Evolutionary conservation across 1,139 yeast genomes (phyloP).

Genomic region (Ogataea hybrid): DNA sequence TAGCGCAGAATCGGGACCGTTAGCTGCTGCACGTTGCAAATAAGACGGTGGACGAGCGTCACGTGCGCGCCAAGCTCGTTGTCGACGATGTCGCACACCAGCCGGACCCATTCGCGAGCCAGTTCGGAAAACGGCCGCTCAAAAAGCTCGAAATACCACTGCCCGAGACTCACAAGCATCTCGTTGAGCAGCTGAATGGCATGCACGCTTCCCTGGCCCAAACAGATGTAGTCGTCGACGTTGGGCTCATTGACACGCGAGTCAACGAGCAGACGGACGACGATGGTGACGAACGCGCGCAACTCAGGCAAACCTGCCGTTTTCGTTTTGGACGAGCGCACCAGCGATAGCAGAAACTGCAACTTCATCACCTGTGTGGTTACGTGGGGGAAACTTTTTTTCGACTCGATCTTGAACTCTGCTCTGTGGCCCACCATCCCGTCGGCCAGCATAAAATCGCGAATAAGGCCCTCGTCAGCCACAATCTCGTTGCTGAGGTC

Average conservation of each 20-base stretch:
- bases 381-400: conserved; percentile 16
- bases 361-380: conserved; percentile 23
- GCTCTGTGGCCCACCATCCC: conserved; percentile 1
- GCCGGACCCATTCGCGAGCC: conserved; percentile 3
- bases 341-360: conserved; percentile 11
- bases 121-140: not conserved
- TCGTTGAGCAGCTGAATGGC: conserved; percentile 13
- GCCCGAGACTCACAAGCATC: conserved; percentile 7
- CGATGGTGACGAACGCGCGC: conserved; percentile 4
- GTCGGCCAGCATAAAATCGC: not conserved
- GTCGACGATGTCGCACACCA: conserved; percentile 4
- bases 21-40: conserved; percentile 15
- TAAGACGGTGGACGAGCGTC: conserved; percentile 18
- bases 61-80: conserved; percentile 4
- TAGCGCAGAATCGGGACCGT: conserved; percentile 14
- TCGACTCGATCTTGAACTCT: conserved; percentile 18
- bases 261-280: conserved; percentile 16
- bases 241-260: conserved; percentile 15
- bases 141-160: conserved; percentile 4
- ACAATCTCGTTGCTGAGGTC: not conserved
- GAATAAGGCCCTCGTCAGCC: not conserved
- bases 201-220: conserved; percentile 8
- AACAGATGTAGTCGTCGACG: conserved; percentile 8
- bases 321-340: not conserved
- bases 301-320: not conserved